Evolutionary conservation across 345 rosid genomes (phyloP).

Genomic region (Crucihimalaya himalaica): DNA sequence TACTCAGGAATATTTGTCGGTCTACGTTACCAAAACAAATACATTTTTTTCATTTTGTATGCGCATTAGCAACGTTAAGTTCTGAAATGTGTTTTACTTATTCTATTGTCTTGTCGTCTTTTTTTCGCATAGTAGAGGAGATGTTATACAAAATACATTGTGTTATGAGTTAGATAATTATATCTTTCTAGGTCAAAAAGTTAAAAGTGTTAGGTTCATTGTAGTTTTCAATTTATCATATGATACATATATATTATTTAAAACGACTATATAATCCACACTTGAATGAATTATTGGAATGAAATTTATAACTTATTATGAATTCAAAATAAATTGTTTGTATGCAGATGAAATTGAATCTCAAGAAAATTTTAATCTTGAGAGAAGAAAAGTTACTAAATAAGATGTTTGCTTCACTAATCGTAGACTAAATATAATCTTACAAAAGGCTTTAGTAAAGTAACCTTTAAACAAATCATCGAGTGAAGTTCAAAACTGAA

Average conservation of each 20-base stretch:
- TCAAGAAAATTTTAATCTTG: background rate
- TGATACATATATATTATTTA: background rate
- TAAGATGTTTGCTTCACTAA: background rate
- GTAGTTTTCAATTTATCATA: background rate
- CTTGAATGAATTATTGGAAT: background rate
- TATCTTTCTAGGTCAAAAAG: background rate
- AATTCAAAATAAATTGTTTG: background rate
- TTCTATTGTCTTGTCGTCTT: background rate
- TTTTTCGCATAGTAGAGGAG: background rate
- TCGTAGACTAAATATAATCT: background rate
- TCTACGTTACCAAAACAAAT: conserved; percentile 1
- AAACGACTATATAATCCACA: background rate
- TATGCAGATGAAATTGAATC: background rate
- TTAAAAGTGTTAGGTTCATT: conserved; percentile 2
- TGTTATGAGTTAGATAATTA: background rate
- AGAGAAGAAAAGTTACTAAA: background rate
- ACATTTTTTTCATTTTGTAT: background rate
- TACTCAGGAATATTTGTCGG: conserved; percentile 34
- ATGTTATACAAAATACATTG: background rate
- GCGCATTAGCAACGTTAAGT: background rate
- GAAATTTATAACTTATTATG: background rate
- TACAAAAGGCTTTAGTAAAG: background rate
- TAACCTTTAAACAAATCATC: background rate
- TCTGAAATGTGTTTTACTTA: background rate
- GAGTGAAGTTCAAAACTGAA: background rate